Percentiles rank a stretch among this genome's conserved stretches.
Evolutionary conservation across 495 filamentous ascomycete species (phyloP).

Genomic region (Neurospora sp.): DNA sequence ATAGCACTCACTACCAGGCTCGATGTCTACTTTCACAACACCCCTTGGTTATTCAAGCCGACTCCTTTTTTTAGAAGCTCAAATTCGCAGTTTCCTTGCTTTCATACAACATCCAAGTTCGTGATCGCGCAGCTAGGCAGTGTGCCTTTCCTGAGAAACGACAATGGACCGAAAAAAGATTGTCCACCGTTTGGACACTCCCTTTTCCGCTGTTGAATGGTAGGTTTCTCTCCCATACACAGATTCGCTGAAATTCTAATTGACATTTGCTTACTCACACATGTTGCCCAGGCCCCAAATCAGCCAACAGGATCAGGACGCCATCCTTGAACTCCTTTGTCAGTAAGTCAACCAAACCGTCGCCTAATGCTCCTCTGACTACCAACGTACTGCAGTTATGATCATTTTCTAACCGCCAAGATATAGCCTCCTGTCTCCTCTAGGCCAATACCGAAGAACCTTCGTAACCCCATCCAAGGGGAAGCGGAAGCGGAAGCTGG

Average conservation of each 20-base stretch:
- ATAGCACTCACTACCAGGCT: neutral
- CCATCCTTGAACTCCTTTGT: conserved; percentile 47
- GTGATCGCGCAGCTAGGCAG: neutral
- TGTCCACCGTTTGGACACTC: conserved; percentile 24
- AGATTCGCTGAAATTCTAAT: neutral
- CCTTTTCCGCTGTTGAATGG: conserved; percentile 21
- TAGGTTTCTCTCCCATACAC: conserved; percentile 1
- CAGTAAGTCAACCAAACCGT: conserved; percentile 26
- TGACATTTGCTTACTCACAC: neutral
- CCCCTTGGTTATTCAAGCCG: neutral
- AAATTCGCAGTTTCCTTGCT: neutral
- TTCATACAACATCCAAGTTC: neutral
- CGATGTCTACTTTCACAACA: neutral
- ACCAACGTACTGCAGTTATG: neutral
- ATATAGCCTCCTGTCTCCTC: conserved; percentile 43
- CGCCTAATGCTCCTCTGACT: neutral
- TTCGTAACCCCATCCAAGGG: conserved; percentile 43
- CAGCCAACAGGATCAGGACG: conserved; percentile 37
- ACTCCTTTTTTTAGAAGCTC: neutral
- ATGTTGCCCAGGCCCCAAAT: conserved; percentile 36
- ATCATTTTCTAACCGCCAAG: neutral
- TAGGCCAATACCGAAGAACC: conserved; percentile 42
- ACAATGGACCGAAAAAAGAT: conserved; percentile 22
- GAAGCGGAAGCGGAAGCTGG: conserved; percentile 33
- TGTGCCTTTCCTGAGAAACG: neutral